Evolutionary conservation across 2,329 filamentous ascomycete genomes (phyloP), one percentile per base, ranked within the genome.

Genomic region (Metarhizium humberi): DNA sequence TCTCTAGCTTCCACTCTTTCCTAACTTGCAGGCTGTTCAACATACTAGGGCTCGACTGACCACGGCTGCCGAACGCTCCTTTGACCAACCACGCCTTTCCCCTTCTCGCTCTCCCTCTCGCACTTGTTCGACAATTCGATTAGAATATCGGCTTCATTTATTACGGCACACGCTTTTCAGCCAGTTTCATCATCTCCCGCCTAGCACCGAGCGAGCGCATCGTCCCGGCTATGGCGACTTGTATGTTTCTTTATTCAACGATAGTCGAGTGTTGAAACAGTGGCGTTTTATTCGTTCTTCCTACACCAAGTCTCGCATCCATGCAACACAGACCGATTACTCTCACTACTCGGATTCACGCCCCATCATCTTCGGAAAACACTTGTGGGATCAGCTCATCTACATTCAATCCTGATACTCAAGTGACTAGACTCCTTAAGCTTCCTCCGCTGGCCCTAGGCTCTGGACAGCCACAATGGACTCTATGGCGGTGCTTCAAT

Each of bases 381-480:
- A 11, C 6, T 14, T 48, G 45, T 11, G 10, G 13, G 6, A 48
- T 3, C 10, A 30, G 3, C 14, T n/a, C 18, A 3, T 30, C 7
- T 14, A 48, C 7, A 45, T 5, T 30, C 20, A 8, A 30, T 2
- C 14, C 25, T 6, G 45, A 32, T 13, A 48, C 25, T 30, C 45
- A 30, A 14, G 20, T 30, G 6, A n/a, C 25, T 8, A 30, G 11
- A 32, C 18, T 4, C 25, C 13, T 2, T 25, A 14, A 30, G 45
- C 45, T 3, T 48, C 45, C 13, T 4, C 25, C 3, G 13, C 18
- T 30, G 57, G 55, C 57, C 56, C 60, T 61, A 61, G 59, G 59
- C 60, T 61, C 57, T 52, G 49, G 42, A 47, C n/a, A 10, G 50
- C 42, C 46, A 48, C 25, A 42, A 63, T 64, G 63, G 57, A 59